phyloP scores from a whole-genome alignment of 139 green algal species.

The Haematococcus lacustris region DNA sequence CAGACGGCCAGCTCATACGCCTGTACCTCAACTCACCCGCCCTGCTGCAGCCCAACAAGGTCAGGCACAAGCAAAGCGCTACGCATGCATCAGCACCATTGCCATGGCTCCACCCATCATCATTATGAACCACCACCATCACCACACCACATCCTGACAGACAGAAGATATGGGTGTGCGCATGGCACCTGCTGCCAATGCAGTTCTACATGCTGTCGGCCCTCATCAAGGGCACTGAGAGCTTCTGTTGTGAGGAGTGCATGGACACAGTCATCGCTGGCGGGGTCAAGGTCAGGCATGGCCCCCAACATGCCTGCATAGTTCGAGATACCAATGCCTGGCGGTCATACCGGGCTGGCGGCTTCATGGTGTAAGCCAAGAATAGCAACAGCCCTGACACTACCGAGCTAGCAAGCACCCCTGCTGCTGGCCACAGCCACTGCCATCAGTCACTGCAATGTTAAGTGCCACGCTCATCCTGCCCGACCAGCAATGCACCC shows the following conservation, averaged over 20 bases:
- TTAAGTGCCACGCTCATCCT: no score
- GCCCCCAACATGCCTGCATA: background rate
- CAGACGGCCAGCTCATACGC: constrained; percentile 42
- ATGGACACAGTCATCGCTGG: constrained; percentile 51
- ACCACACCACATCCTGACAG: background rate
- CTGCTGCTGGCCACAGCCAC: background rate
- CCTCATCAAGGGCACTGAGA: constrained; percentile 55
- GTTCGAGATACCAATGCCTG: background rate
- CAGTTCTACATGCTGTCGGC: constrained; percentile 60
- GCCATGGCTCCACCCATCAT: background rate
- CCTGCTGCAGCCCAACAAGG: constrained; percentile 21
- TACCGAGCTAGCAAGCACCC: background rate
- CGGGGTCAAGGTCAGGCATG: constrained; percentile 20
- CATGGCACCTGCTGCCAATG: background rate
- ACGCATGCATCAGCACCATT: background rate
- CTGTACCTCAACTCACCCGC: constrained; percentile 44
- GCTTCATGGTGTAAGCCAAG: no score
- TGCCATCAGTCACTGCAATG: background rate
- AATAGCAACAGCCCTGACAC: background rate
- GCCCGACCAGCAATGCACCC: no score
- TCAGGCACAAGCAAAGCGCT: background rate
- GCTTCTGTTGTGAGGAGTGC: constrained; percentile 68
- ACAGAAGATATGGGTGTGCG: background rate
- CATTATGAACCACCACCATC: no score
- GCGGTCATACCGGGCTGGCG: background rate